Evolutionary conservation across 2,329 filamentous ascomycete genomes (phyloP), one percentile per base, ranked within the genome.

Genomic region (Claviceps pusilla): DNA sequence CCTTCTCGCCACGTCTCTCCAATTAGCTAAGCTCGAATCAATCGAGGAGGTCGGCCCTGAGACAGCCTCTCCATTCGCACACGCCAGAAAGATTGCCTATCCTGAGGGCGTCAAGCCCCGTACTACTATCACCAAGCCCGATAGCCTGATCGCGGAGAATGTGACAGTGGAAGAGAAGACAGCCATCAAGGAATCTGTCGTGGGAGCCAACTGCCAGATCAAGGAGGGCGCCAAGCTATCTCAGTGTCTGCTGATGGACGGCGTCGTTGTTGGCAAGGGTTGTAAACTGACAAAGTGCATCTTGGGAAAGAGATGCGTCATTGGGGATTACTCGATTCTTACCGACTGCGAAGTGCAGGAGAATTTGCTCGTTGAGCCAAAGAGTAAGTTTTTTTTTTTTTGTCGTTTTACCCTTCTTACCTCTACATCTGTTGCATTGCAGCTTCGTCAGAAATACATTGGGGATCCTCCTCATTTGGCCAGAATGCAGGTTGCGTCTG

Each of bases 301-400:
- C 37, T 71, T 97, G 45, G 93, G 93, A 4, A 81, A 84, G 63
- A 74, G 88, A 57, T 86, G 84, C 59, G 83, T 86, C 62, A 81
- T 98, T 60, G 90, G 91, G n/a, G 87, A 88, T 49, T 85, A 84
- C 9, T 84, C 77, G 6, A 78, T 82, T n/a, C 70, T 97, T 60
- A 89, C 84, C 53, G 87, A 95, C 57, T 96, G 90, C 62, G 89
- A 97, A 69, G 84, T 97, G 5, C 89, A 95, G 66, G 88, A 95
- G 68, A 91, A 91, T 65, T 76, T 91, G 9, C 77, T 95, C 1
- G 83, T 90, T 48, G 90, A 94, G 63, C 79, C 87, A n/a, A 86
- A 71, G 66, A 83, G 81, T 84, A 71, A 11, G 48, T 75, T 29
- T 12, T 14, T 4, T 4, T 24, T 6, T 24, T 24, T 24, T 24